Evolutionary conservation across 116 monocot genomes (phyloP).

Genomic region (Zostera marina): DNA sequence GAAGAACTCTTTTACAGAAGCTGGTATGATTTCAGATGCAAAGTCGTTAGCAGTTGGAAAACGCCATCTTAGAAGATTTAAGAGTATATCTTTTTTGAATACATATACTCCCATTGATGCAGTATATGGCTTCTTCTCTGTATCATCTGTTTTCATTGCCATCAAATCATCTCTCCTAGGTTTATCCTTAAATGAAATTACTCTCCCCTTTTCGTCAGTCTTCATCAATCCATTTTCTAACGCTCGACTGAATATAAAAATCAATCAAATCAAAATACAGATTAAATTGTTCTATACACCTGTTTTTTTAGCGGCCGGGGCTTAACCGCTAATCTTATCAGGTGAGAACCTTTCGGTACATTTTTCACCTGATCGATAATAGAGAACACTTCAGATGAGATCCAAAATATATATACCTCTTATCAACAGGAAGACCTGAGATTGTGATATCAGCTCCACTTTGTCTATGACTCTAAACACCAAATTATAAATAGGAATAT

Average conservation of each 20-base stretch:
- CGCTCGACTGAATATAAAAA: slow-evolving; percentile 39
- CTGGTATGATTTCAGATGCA: slow-evolving; percentile 98
- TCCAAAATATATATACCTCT: slow-evolving; percentile 44
- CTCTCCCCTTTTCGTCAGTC: slow-evolving; percentile 61
- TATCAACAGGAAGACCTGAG: slow-evolving; percentile 70
- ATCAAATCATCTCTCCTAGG: slow-evolving; percentile 66
- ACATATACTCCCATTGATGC: slow-evolving; percentile 97
- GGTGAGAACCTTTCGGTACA: no score
- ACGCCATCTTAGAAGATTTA: slow-evolving; percentile 93
- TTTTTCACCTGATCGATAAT: no score
- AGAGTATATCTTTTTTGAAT: slow-evolving; percentile 89
- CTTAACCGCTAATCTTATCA: no score
- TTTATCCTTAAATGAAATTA: slow-evolving; percentile 73
- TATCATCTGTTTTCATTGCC: slow-evolving; percentile 72
- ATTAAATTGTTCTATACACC: no score
- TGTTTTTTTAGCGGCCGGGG: no score
- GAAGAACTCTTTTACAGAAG: slow-evolving; percentile 63
- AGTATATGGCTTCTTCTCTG: slow-evolving; percentile 78
- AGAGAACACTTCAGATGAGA: no score
- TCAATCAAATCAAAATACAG: no score
- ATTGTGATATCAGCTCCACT: slow-evolving; percentile 88
- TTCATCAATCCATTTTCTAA: slow-evolving; percentile 91
- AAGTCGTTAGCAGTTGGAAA: slow-evolving; percentile 99
- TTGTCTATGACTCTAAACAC: slow-evolving; percentile 56
- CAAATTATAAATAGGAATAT: slow-evolving; percentile 4